Conservation (phyloP, 345 rosid genomes). For the Eucalyptus urophylla region DNA sequence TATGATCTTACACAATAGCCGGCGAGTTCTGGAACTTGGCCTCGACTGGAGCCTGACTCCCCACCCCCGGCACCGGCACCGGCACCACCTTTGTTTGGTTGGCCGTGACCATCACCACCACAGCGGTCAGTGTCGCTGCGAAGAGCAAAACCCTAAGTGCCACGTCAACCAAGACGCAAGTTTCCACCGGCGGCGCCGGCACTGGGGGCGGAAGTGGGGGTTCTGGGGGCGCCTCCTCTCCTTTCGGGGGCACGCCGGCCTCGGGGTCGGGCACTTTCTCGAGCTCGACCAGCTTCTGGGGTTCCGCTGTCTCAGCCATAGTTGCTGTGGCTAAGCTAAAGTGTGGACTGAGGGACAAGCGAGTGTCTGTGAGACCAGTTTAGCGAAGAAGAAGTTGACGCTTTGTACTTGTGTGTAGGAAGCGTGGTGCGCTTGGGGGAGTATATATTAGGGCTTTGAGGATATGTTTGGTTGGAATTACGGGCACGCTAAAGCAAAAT, state of each 20-base stretch:
- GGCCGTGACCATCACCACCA: conserved; percentile 49
- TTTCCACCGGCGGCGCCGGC: background rate
- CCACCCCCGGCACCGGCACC: conserved; percentile 8
- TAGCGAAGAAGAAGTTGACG: background rate
- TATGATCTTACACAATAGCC: conserved; percentile 46
- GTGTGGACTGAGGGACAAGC: background rate
- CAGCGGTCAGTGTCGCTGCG: conserved; percentile 27
- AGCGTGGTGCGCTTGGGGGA: background rate
- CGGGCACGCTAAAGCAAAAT: background rate
- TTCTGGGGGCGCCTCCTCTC: background rate
- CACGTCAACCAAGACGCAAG: conserved; percentile 16
- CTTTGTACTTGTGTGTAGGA: background rate
- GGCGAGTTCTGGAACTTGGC: conserved; percentile 69
- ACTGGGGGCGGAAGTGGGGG: background rate
- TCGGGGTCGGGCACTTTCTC: background rate
- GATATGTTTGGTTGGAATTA: background rate
- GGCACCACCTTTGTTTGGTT: conserved; percentile 29
- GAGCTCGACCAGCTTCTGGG: conserved; percentile 15
- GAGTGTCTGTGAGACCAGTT: background rate
- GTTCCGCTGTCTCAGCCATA: conserved; percentile 36
- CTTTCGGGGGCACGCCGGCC: background rate
- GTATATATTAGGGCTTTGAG: background rate
- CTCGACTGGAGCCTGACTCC: background rate
- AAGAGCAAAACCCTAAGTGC: conserved; percentile 43
- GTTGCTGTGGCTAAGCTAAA: background rate